phyloP scores from a whole-genome alignment of 306 rosid genomes.

The Malus sieversii region DNA sequence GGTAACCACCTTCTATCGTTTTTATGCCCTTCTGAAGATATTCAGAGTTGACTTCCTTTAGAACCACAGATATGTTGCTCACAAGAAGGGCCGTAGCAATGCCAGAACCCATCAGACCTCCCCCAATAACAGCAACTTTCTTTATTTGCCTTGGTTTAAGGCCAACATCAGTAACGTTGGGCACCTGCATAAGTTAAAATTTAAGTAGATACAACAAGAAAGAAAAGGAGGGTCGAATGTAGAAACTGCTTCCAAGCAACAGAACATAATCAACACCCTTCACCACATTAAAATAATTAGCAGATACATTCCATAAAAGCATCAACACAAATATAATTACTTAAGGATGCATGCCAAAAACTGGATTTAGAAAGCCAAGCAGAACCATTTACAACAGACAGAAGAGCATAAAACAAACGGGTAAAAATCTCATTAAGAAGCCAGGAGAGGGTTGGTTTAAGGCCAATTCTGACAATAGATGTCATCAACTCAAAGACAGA shows the following conservation, averaged over 20 bases:
- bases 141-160: conserved; percentile 78
- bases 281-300: neutral
- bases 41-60: conserved; percentile 81
- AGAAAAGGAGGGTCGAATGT: neutral
- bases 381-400: neutral
- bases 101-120: conserved; percentile 99
- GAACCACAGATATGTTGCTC: conserved; percentile 65
- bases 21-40: conserved; percentile 69
- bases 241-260: neutral
- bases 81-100: conserved; percentile 79
- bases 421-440: neutral
- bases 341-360: neutral
- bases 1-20: conserved; percentile 63
- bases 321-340: neutral
- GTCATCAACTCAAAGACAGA: neutral
- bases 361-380: neutral
- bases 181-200: conserved; percentile 50
- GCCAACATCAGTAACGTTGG: conserved; percentile 82
- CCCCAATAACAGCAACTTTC: conserved; percentile 90
- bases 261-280: neutral
- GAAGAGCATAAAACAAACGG: neutral
- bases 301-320: neutral
- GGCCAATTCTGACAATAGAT: neutral
- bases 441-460: neutral
- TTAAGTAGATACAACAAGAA: conserved; percentile 10